Base-by-base conservation (phyloP, 2,329 filamentous ascomycete species). In the Claviceps purpurea region DNA sequence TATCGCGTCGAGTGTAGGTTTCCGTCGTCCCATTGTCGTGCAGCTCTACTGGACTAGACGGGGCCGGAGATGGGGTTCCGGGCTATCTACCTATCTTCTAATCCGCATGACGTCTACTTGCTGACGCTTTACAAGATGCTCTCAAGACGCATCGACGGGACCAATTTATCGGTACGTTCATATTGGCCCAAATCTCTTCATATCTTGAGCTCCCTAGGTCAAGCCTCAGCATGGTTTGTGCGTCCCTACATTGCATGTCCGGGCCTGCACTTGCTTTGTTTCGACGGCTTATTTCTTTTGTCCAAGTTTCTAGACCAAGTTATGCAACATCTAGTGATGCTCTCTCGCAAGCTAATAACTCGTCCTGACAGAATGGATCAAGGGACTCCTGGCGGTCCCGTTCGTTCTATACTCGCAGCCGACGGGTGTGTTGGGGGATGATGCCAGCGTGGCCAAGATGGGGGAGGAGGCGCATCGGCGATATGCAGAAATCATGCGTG, bases 371-470 rank as follows among this genome's bases (percentile, higher is more conserved):
- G 89, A 95, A 84, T 97, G 91, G 91, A 88, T 97, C 74, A 97
- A 98, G 71, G 87, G 85, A 41, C 78, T 97, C 4, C 75, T 97
- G 13, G 93, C 93, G 1, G 91, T 97, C 0, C 93, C 93, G 0
- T 98, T 98, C 65, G 91, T 98, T 41, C 79, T 98, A 51, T 89
- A 95, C 67, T 96, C 91, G 1, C 90, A 97, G 65, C 93, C 93
- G 3, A 94, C 89, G 1, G 89, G 89, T 20, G 81, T 89, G 43
- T 89, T 91, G 61, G 84, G 90, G 57, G 76, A 81, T 59, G 79
- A 79, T 55, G 73, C 78, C 51, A 78, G 75, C 52, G 78, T 91
- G 49, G 72, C 77, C 45, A 77, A 83, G 53, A 89, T 91, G 74
- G 87, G 87, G 4, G 79, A 81, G 53, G 84, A 87, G 62, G 87